Evolutionary conservation across 148 eudicot genomes (phyloP), one percentile per base, ranked within the genome.

Genomic region (Amaranthus cruentus): DNA sequence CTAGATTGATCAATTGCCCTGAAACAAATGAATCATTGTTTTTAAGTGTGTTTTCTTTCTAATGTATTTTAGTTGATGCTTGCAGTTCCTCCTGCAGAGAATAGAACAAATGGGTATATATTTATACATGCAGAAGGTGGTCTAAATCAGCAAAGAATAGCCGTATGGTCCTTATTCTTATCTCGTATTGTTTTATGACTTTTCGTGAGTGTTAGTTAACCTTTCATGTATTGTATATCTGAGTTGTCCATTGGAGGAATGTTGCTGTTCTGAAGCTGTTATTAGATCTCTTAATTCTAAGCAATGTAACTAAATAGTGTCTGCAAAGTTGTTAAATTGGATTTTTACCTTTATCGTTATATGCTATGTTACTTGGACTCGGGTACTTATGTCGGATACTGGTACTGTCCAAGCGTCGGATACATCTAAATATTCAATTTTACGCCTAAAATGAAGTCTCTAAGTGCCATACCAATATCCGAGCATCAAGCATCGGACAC

Each of bases 91-190:
- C 96, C 90, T 57, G 72, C 84, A 9, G 99, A 85, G 82, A 95
- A 95, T 80, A 93, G 85, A 79, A 95, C 99, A 50, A 92, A 85
- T 78, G 99, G 99, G 68, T 95, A 95, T 73, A 91, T 95, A 80
- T 95, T 95, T 73, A 91, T 95, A 82, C 99, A 95, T 71, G 99
- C 99, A 2, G 99, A 95, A 84, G 99, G 99, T 55, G 99, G 99
- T 78, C 86, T 95, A 73, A 95, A 95, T 85, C 99, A 95, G 84
- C 99, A 95, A 86, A 87, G 99, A 71, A 95, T 95, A 75, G 93
- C 96, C 68, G 99, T 95, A 95, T 80, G 94, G 47, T 64, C 48
- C 70, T 79, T 11, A n/a, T 62, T 62, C 62, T 49, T 73, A 14
- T 47, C 65, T 52, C 55, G 54, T 55, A 15, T 15, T 28, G 38